Conservation (phyloP, 495 filamentous ascomycete species). For the Platismatia glauca region DNA sequence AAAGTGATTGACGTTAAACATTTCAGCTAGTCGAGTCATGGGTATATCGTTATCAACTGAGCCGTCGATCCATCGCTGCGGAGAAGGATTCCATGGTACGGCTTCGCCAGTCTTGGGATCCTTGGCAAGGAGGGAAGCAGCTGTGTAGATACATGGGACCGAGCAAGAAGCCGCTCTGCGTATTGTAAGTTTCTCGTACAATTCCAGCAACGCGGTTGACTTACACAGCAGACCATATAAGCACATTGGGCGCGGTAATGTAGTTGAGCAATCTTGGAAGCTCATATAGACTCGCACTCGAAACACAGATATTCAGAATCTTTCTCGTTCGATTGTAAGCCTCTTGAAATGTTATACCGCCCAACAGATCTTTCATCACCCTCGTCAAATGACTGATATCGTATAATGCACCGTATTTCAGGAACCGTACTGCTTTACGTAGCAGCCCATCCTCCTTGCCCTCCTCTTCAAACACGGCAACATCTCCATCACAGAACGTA, state of each 20-base stretch:
- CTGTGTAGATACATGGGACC: constrained; percentile 76
- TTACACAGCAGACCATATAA: constrained; percentile 94
- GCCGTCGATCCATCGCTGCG: constrained; percentile 82
- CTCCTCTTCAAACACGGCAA: constrained; percentile 73
- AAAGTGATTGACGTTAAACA: constrained; percentile 98
- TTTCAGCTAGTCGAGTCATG: constrained; percentile 81
- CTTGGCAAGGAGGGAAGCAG: constrained; percentile 70
- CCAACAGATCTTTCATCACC: constrained; percentile 71
- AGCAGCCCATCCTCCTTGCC: constrained; percentile 59
- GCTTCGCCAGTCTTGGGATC: constrained; percentile 72
- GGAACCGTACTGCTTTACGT: constrained; percentile 60
- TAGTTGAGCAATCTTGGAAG: constrained; percentile 83
- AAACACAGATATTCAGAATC: constrained; percentile 90
- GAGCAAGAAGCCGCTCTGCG: constrained; percentile 78
- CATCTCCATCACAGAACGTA: constrained; percentile 69
- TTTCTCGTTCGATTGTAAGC: constrained; percentile 85
- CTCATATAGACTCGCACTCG: constrained; percentile 77
- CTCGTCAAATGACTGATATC: constrained; percentile 71
- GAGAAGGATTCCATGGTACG: constrained; percentile 73
- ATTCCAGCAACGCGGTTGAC: constrained; percentile 22
- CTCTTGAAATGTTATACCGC: constrained; percentile 90
- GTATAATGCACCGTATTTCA: constrained; percentile 73
- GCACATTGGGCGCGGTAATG: constrained; percentile 82
- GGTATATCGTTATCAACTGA: constrained; percentile 91
- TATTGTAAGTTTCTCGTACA: constrained; percentile 21